phyloP scores from a whole-genome alignment of 192 early-diverging fungal species.

The Entomortierella parvispora region DNA sequence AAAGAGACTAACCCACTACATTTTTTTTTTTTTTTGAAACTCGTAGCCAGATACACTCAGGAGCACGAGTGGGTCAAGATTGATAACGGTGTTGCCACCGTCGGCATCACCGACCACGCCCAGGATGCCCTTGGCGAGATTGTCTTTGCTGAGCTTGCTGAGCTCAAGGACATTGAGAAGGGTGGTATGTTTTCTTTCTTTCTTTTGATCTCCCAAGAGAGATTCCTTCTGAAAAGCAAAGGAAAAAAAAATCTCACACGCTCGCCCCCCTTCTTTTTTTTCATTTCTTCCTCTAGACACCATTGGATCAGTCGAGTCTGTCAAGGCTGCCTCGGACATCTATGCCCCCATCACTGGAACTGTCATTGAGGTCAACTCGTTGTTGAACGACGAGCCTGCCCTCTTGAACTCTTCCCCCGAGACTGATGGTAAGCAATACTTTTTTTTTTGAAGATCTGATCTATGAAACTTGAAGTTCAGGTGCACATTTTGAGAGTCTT shows the following conservation, averaged over 20 bases:
- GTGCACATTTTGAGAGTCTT: not conserved
- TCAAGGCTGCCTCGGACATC: conserved; percentile 95
- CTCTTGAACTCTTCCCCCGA: conserved; percentile 85
- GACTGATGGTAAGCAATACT: conserved; percentile 65
- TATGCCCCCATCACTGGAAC: conserved; percentile 88
- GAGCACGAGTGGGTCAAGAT: conserved; percentile 95
- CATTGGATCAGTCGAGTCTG: conserved; percentile 86
- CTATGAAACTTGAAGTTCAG: conserved; percentile 4
- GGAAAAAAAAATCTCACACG: conserved; percentile 10
- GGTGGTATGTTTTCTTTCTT: conserved; percentile 59
- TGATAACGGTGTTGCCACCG: conserved; percentile 77
- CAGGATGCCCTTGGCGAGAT: conserved; percentile 93
- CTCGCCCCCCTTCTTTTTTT: conserved; percentile 13
- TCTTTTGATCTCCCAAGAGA: not conserved
- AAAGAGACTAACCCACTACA: too few species aligned
- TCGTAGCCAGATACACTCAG: conserved; percentile 76
- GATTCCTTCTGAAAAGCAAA: too few species aligned
- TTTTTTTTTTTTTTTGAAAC: conserved; percentile 4
- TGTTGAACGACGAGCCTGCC: conserved; percentile 72
- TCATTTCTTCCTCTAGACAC: conserved; percentile 18
- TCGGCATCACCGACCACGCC: conserved; percentile 95
- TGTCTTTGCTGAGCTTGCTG: conserved; percentile 91
- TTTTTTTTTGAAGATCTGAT: not conserved
- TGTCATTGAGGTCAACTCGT: conserved; percentile 81
- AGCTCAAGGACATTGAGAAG: conserved; percentile 66